These are phyloP conservation scores for Lachnellula subtilissima DNA, from an alignment of 2,329 filamentous ascomycete species.

Conservation along the genomic window DNA sequence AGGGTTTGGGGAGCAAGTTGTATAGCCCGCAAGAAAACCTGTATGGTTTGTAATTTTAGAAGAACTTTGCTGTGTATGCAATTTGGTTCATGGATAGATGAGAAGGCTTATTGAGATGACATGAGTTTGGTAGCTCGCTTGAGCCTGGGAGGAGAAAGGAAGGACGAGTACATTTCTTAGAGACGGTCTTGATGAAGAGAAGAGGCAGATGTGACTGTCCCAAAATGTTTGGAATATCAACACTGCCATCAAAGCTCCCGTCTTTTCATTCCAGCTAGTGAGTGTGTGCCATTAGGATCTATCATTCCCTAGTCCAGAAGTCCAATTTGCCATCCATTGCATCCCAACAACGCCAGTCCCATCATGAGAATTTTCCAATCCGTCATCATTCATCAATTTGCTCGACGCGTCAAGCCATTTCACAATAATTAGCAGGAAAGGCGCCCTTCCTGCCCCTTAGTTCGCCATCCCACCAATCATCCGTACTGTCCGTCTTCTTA, in stretches of 20 bases:
- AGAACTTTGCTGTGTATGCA: background rate
- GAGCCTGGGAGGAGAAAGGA: background rate
- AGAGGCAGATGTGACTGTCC: too few relatives aligned
- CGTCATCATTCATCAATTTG: background rate
- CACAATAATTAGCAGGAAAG: constrained; percentile 83
- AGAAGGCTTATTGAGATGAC: background rate
- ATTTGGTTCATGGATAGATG: background rate
- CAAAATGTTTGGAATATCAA: too few relatives aligned
- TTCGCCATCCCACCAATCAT: constrained; percentile 89
- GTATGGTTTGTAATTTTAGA: too few relatives aligned
- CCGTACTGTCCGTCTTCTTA: constrained; percentile 72
- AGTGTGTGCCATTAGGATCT: background rate
- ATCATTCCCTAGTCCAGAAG: constrained; percentile 4
- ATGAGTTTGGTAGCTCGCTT: background rate
- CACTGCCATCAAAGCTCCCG: too few relatives aligned
- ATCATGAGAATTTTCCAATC: background rate
- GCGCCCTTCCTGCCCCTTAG: constrained; percentile 61
- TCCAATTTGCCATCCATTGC: background rate
- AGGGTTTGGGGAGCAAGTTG: too few relatives aligned
- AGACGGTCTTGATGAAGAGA: background rate
- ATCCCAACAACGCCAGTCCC: background rate
- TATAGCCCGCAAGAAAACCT: too few relatives aligned
- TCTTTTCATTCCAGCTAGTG: background rate
- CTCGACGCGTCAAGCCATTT: constrained; percentile 25
- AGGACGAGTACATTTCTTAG: background rate